Base-by-base conservation (phyloP, 2,329 filamentous ascomycete genomes). In the Monosporascus ibericus region DNA sequence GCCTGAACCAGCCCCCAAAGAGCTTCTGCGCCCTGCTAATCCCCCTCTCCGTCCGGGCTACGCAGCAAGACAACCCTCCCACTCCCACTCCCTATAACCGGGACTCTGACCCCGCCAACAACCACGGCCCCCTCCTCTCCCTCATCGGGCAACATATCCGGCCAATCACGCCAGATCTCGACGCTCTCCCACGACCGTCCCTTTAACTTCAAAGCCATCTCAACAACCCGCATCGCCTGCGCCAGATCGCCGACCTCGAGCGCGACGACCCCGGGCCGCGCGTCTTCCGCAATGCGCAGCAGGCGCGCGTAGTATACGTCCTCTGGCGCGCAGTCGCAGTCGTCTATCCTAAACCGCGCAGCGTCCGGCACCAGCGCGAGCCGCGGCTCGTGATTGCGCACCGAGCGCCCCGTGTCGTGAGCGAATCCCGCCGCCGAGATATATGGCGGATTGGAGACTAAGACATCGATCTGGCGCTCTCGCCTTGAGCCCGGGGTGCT, bases 391-490 rank as follows among this genome's bases (percentile, higher is more conserved):
- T 84, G 90, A 46, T 83, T 83, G 17, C 90, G 81, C 30, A 96
- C 92, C 14, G 88, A 92, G 25, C 84, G 80, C 1, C 78, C 75
- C 1, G 87, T 91, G 18, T 81, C 80, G 39, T 70, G 77, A 39
- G 76, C 70, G 62, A 88, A 91, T 7, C 80, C 81, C 39, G 66
- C 59, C 0, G 75, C 72, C 2, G 91, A 95, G 48, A 97, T 86
- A 67, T 97, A 97, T 0, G 94, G 94, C 17, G 94, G 94, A 63
- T 99, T 99, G 1, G 88, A 88, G 37, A 94, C 80, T 1, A 99
- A 70, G 4, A 97, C 71, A 56, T 95, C 85, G 67, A 78, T 50
- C 34, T 5, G 30, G 30, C 30, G 30, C 30, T 14, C 30, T 34
- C 11, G 30, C 30, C 18, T 17, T 8, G 27, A 24, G 6, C 2